Conservation (phyloP, 495 filamentous ascomycete species). For the Aspergillus olivimuriae region DNA sequence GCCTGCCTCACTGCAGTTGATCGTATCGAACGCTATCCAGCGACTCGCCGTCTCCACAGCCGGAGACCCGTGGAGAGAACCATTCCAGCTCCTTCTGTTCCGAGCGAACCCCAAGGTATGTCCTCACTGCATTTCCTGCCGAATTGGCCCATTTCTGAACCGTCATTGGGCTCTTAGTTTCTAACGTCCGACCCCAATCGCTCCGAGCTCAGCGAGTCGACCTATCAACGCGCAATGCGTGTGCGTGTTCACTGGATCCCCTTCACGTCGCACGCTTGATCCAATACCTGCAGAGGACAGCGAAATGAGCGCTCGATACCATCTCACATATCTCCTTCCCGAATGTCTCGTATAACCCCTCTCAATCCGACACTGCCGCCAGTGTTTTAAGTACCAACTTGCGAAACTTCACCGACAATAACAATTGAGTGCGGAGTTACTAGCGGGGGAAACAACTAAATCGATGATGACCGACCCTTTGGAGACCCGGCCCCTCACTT, state of each 20-base stretch:
- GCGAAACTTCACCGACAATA: not conserved
- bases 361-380: constrained; percentile 7
- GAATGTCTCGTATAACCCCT: constrained; percentile 7
- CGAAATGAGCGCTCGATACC: constrained; percentile 16
- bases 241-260: not conserved
- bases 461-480: constrained; percentile 36
- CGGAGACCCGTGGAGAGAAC: not conserved
- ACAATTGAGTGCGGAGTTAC: too few species aligned
- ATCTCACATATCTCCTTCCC: not conserved
- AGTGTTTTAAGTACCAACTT: too few species aligned
- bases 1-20: not conserved
- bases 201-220: not conserved
- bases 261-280: constrained; percentile 7
- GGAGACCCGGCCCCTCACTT: constrained; percentile 41
- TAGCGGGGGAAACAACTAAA: too few species aligned
- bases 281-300: not conserved
- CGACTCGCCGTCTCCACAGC: not conserved
- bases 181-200: not conserved
- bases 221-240: constrained; percentile 12
- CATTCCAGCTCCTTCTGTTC: too few species aligned
- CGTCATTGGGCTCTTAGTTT: not conserved
- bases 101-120: not conserved
- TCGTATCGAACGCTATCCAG: not conserved
- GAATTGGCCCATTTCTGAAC: not conserved
- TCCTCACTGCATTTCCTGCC: not conserved